Conservation (phyloP, 2,329 filamentous ascomycete genomes). For the Colletotrichum eleusines region DNA sequence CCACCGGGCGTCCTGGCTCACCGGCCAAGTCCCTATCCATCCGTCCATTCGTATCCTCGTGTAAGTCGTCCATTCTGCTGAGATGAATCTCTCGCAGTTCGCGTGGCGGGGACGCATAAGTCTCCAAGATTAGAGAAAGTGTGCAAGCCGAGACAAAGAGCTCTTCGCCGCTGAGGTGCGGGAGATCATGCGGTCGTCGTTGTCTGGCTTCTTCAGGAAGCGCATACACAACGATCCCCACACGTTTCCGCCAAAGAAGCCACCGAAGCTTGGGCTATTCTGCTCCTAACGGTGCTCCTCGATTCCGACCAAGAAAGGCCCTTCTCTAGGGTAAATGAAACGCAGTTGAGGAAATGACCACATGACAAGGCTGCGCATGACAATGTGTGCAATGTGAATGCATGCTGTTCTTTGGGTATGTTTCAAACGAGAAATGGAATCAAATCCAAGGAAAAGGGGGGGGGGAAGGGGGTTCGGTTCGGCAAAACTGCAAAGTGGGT, state of each 20-base stretch:
- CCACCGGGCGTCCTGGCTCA: neutral
- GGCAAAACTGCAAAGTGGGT: constrained; percentile 10
- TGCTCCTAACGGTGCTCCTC: neutral
- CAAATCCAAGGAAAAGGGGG: neutral
- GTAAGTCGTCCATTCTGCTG: constrained; percentile 24
- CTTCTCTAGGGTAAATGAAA: constrained; percentile 26
- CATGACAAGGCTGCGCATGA: constrained; percentile 7
- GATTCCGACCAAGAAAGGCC: neutral
- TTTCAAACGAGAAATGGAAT: constrained; percentile 4
- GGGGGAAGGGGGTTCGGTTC: neutral
- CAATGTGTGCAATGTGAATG: constrained; percentile 38
- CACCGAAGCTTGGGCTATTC: neutral
- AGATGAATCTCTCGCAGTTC: constrained; percentile 9
- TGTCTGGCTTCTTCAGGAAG: neutral
- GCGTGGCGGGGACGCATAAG: neutral
- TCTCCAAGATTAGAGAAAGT: neutral
- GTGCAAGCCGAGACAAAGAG: neutral
- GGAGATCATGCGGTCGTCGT: neutral
- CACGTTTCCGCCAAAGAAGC: no score
- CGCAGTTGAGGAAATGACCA: constrained; percentile 11
- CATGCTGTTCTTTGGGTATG: constrained; percentile 38
- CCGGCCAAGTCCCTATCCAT: neutral
- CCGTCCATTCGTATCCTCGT: constrained; percentile 31
- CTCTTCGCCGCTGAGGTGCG: neutral
- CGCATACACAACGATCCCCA: neutral